phyloP scores from a whole-genome alignment of 805 yeast genomes.

The Yamadazyma ubonensis region DNA sequence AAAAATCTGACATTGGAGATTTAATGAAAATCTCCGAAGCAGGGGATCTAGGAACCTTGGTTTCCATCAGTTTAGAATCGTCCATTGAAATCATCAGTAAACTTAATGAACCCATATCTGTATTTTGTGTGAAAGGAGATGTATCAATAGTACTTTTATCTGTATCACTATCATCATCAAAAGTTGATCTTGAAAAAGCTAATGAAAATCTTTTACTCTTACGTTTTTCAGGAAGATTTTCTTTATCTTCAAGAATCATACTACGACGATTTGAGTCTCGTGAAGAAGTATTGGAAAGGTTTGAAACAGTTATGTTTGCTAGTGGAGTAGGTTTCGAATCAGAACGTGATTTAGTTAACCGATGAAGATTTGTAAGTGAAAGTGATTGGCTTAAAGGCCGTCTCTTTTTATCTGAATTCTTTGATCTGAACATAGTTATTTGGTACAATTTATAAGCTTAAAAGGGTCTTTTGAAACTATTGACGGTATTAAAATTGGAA shows the following conservation, averaged over 20 bases:
- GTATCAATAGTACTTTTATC: constrained; percentile 9
- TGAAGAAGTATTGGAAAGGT: neutral
- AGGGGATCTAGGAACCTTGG: neutral
- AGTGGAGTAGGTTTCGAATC: constrained; percentile 4
- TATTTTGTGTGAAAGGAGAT: constrained; percentile 13
- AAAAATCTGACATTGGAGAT: neutral
- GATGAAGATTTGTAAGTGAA: constrained; percentile 13
- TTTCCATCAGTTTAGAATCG: constrained; percentile 7
- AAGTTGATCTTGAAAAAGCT: neutral
- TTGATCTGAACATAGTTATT: constrained; percentile 1
- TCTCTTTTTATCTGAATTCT: constrained; percentile 9
- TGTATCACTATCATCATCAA: constrained; percentile 4
- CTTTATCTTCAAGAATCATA: no score
- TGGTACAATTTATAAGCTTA: neutral
- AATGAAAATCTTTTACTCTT: constrained; percentile 10
- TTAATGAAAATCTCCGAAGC: neutral
- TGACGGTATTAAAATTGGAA: no score
- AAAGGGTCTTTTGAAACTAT: no score
- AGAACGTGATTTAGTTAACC: constrained; percentile 1
- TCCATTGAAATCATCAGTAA: constrained; percentile 11
- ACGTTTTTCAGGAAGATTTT: neutral
- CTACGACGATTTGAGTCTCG: no score
- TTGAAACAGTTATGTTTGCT: neutral
- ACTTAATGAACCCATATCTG: constrained; percentile 8
- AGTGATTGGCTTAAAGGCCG: constrained; percentile 17